Conservation (phyloP, 1,139 yeast species). For the Debaryomycetaceae sp. region DNA sequence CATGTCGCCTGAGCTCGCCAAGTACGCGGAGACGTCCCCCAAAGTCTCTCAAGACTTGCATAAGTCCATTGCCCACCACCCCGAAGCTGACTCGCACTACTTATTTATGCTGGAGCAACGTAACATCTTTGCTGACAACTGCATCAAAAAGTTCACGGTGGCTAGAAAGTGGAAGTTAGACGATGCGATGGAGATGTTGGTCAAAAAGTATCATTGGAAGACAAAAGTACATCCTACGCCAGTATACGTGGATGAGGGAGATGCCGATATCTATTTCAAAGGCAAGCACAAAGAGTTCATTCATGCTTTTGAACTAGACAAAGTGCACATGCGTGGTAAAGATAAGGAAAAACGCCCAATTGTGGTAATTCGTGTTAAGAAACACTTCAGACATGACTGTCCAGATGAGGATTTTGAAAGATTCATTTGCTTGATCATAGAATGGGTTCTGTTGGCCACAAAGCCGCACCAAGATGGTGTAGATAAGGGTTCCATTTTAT, state of each 20-base stretch:
- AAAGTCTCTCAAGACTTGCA: not conserved
- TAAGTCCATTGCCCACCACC: not conserved
- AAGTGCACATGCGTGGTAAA: constrained; percentile 38
- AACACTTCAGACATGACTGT: constrained; percentile 40
- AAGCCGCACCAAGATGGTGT: constrained; percentile 33
- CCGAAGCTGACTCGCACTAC: not conserved
- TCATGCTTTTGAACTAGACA: constrained; percentile 35
- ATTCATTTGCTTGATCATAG: constrained; percentile 37
- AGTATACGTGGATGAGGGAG: constrained; percentile 37
- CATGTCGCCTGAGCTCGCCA: not conserved
- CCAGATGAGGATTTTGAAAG: constrained; percentile 37
- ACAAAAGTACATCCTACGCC: constrained; percentile 23
- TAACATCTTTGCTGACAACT: constrained; percentile 36
- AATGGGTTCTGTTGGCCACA: constrained; percentile 37
- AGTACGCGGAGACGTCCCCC: not conserved
- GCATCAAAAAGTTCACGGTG: constrained; percentile 33
- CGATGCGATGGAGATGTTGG: constrained; percentile 31
- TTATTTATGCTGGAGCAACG: constrained; percentile 6
- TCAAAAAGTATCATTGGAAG: constrained; percentile 41
- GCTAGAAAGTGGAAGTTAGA: constrained; percentile 42
- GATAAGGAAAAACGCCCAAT: constrained; percentile 38
- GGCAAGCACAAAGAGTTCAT: constrained; percentile 35
- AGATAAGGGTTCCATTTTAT: constrained; percentile 39
- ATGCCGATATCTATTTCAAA: constrained; percentile 32
- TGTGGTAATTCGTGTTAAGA: constrained; percentile 37